phyloP scores from a whole-genome alignment of 495 filamentous ascomycete species.

The Neurospora tetrasperma region DNA sequence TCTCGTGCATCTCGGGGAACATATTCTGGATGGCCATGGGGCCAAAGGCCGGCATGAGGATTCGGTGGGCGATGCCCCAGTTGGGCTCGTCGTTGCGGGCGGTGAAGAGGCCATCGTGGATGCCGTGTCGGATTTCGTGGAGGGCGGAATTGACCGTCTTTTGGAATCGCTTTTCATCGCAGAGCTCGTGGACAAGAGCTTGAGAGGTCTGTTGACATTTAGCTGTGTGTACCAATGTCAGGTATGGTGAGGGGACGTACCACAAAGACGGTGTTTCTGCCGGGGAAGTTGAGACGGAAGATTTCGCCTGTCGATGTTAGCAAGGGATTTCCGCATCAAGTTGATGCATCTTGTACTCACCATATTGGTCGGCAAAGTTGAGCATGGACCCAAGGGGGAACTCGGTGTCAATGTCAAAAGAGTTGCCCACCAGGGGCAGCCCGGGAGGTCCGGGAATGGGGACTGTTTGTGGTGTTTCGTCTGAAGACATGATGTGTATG shows the following conservation, averaged over 20 bases:
- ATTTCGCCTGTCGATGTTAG: constrained; percentile 6
- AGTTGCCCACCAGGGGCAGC: constrained; percentile 49
- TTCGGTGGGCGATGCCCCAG: constrained; percentile 62
- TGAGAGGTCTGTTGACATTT: constrained; percentile 17
- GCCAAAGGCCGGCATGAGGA: constrained; percentile 59
- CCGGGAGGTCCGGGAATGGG: constrained; percentile 47
- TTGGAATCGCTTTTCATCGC: constrained; percentile 55
- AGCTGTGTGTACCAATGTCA: background rate
- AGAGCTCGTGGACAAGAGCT: constrained; percentile 53
- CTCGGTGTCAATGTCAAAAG: constrained; percentile 42
- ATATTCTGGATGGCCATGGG: constrained; percentile 58
- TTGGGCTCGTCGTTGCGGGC: constrained; percentile 50
- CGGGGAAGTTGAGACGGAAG: constrained; percentile 11
- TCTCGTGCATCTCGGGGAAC: constrained; percentile 70
- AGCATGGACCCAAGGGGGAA: constrained; percentile 44
- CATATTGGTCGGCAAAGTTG: constrained; percentile 46
- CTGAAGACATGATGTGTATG: background rate
- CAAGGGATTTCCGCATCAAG: too few species aligned
- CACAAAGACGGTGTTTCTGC: constrained; percentile 6
- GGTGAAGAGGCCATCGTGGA: constrained; percentile 61
- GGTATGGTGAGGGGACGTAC: background rate
- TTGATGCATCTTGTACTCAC: constrained; percentile 17
- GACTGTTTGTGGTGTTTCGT: background rate
- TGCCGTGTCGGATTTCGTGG: constrained; percentile 45
- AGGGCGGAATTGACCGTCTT: constrained; percentile 39